Conservation (phyloP, 345 rosid genomes). For the Lagerstroemia speciosa region DNA sequence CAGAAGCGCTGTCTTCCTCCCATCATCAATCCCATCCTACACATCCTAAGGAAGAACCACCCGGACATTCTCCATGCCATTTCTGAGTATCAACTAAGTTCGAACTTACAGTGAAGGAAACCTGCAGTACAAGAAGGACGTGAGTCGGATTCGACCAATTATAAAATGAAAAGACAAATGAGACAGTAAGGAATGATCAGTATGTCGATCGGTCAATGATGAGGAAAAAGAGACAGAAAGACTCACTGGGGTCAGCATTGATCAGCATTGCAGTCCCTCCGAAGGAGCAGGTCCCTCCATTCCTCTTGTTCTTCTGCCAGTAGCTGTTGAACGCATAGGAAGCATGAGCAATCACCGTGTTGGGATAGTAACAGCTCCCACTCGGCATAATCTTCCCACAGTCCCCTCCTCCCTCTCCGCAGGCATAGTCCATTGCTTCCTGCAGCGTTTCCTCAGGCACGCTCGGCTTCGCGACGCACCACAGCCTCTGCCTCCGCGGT, state of each 20-base stretch:
- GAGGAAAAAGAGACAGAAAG: background rate
- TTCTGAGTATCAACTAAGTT: too few relatives aligned
- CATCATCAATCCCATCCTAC: too few relatives aligned
- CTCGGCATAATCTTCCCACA: constrained; percentile 47
- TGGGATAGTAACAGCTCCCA: constrained; percentile 56
- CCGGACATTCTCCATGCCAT: too few relatives aligned
- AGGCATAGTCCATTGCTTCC: constrained; percentile 61
- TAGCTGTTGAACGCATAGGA: constrained; percentile 68
- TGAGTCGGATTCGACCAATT: too few relatives aligned
- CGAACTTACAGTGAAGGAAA: constrained; percentile 1
- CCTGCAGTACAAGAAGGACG: background rate
- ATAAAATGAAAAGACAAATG: too few relatives aligned
- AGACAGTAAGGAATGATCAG: too few relatives aligned
- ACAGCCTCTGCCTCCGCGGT: constrained; percentile 30
- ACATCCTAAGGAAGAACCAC: too few relatives aligned
- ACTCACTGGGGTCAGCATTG: constrained; percentile 59
- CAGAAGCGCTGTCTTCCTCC: too few relatives aligned
- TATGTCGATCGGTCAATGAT: background rate
- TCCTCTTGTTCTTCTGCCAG: constrained; percentile 61
- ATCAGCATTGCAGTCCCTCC: constrained; percentile 77
- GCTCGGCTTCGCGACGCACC: constrained; percentile 75
- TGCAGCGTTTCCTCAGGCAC: constrained; percentile 56
- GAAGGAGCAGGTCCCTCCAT: constrained; percentile 52
- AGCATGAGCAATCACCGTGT: constrained; percentile 54
- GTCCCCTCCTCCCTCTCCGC: constrained; percentile 60